Evolutionary conservation across 2,329 filamentous ascomycete genomes (phyloP), one percentile per base, ranked within the genome.

Genomic region (Aspergillus versicolor): DNA sequence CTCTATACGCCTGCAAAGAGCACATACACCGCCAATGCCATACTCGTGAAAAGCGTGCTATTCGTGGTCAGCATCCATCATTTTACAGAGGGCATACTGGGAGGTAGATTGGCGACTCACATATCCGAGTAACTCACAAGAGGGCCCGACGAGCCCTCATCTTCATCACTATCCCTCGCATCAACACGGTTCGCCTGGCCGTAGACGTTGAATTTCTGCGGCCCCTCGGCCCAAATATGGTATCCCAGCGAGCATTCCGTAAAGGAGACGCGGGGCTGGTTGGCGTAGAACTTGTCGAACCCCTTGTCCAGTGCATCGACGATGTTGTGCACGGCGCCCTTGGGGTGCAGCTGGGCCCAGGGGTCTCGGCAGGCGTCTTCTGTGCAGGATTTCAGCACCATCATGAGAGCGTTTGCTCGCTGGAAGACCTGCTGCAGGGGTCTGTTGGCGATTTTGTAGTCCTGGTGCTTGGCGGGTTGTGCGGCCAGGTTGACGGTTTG

Each of bases 301-400:
- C 13, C 9, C 19, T 2, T 15, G 3, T 47, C 45, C 8, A 59
- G 13, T 9, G 57, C 57, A 11, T 57, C 54, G 1, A 19, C 30
- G 27, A 57, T 37, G 8, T 15, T 51, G 12, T 43, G 13, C 3
- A 60, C 58, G 44, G 52, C 34, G 8, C 54, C 57, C 1, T 60
- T 57, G 0, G 67, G 68, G 34, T 76, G 73, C 2, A 76, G 60
- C 2, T 66, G 59, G 19, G 63, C 54, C 74, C 73, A 76, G 1
- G 74, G 74, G 34, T 70, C 50, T 19, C 68, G 65, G 47, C 74
- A 76, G 3, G 64, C 67, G 5, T 34, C 40, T 5, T 66, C 71
- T 32, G 70, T 65, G 62, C 74, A 76, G 2, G 74, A 73, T 48
- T 76, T 76, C 4, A 76, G 62, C 1, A 75, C 70, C 22, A 76